Percentiles rank a stretch among this genome's conserved stretches.
Conservation (phyloP, 1,284 basidiomycete genomes). For the Rhodofomes roseus region DNA sequence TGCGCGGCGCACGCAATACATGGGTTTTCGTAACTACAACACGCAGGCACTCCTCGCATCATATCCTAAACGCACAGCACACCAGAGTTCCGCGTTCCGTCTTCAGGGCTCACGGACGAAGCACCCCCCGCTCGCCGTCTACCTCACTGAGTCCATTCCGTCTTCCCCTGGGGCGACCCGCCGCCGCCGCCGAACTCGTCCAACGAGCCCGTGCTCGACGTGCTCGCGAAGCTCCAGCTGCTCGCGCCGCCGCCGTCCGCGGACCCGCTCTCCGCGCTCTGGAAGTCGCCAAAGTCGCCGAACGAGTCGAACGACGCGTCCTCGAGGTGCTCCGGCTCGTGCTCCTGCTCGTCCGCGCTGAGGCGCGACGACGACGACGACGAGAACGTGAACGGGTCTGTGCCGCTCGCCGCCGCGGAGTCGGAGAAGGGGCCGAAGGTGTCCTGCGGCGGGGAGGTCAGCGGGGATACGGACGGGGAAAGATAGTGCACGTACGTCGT, state of each 20-base stretch:
- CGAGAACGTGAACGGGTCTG: slow-evolving; percentile 60
- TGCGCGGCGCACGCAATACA: not conserved
- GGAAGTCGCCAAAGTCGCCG: slow-evolving; percentile 80
- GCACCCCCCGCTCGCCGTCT: slow-evolving; percentile 1
- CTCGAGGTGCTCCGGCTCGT: slow-evolving; percentile 49
- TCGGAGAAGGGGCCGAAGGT: slow-evolving; percentile 71
- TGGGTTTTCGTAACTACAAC: not conserved
- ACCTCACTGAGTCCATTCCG: slow-evolving; percentile 27
- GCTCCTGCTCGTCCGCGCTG: slow-evolving; percentile 30
- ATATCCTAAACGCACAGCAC: not conserved
- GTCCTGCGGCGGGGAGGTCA: slow-evolving; percentile 21
- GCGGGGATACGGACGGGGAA: not conserved
- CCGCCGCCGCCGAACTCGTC: slow-evolving; percentile 20
- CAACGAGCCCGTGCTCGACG: slow-evolving; percentile 34
- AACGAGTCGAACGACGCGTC: slow-evolving; percentile 57
- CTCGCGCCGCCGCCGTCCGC: slow-evolving; percentile 41
- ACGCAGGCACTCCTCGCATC: not conserved
- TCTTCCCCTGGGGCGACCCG: slow-evolving; percentile 11
- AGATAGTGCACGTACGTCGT: slow-evolving; percentile 21
- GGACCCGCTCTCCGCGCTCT: slow-evolving; percentile 38
- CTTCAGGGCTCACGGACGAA: not conserved
- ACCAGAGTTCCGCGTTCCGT: too few species aligned
- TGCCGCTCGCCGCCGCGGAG: slow-evolving; percentile 40
- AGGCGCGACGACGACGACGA: slow-evolving; percentile 32
- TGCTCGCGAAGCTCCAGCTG: slow-evolving; percentile 61